A percentile compares a stretch with the other conserved stretches of the same genome.
Evolutionary conservation across 352 stramenopile species (phyloP).

Genomic region (Hyphochytrium catenoides): DNA sequence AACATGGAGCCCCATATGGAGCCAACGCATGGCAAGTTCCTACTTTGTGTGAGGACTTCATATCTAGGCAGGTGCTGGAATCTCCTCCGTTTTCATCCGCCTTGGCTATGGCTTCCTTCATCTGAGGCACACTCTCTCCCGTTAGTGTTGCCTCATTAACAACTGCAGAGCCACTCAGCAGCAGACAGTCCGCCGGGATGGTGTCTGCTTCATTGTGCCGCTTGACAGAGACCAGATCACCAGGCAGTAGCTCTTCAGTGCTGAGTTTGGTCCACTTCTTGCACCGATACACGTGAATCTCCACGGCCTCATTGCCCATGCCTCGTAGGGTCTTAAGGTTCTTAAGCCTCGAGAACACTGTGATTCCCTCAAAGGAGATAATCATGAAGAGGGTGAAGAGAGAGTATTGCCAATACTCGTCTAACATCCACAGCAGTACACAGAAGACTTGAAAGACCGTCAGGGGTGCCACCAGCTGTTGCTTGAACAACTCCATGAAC

Average conservation of each 20-base stretch:
- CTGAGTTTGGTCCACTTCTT: conserved; percentile 51
- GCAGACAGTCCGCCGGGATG: conserved; percentile 82
- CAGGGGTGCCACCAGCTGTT: conserved; percentile 91
- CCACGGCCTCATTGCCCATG: conserved; percentile 64
- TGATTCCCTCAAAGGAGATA: conserved; percentile 90
- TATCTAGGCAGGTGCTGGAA: conserved; percentile 35
- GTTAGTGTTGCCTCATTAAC: conserved; percentile 98
- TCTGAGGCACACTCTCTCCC: conserved; percentile 91
- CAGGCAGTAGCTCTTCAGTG: conserved; percentile 67
- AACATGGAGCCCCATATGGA: not conserved
- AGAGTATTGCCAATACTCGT: conserved; percentile 99
- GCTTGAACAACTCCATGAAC: conserved; percentile 82
- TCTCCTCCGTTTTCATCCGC: conserved; percentile 45
- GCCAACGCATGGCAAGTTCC: not conserved
- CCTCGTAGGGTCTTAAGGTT: conserved; percentile 79
- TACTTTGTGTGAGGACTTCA: conserved; percentile 50
- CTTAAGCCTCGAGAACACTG: conserved; percentile 82
- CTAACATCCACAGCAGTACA: conserved; percentile 91
- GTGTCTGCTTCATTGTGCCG: conserved; percentile 48
- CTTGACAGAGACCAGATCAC: conserved; percentile 78
- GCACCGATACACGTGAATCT: conserved; percentile 70
- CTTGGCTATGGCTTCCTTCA: conserved; percentile 76
- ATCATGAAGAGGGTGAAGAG: conserved; percentile 97
- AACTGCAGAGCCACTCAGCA: conserved; percentile 79
- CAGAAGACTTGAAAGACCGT: conserved; percentile 99